Percentiles rank a stretch among this genome's conserved stretches.
phyloP scores from a whole-genome alignment of 1,139 yeast species.

The Nakaseomyces uthaithaninus region DNA sequence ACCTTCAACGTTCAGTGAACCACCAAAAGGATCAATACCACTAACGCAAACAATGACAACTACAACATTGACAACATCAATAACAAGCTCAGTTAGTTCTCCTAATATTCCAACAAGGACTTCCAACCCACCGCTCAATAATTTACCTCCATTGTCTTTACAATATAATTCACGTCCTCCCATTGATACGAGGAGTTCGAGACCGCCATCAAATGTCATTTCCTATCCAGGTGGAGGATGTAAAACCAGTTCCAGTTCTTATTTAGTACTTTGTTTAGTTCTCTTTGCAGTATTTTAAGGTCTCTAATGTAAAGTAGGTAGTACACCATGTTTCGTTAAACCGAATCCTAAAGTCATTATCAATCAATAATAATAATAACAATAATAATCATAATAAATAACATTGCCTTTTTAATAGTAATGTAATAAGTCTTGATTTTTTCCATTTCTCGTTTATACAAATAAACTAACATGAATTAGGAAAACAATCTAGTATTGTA shows the following conservation, averaged over 20 bases:
- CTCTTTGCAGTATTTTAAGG: background rate
- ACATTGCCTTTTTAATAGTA: no score
- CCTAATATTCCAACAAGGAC: background rate
- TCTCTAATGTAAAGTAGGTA: no score
- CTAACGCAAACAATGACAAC: background rate
- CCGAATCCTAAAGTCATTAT: no score
- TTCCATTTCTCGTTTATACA: no score
- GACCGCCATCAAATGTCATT: background rate
- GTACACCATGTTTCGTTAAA: no score
- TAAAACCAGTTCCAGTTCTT: background rate
- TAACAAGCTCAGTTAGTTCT: background rate
- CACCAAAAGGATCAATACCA: background rate
- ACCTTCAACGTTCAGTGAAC: background rate
- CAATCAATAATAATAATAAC: no score
- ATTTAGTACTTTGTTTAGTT: background rate
- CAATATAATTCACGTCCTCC: constrained; percentile 1
- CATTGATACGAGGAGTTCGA: constrained; percentile 1
- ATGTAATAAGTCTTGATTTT: no score
- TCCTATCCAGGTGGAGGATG: background rate
- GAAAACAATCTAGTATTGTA: no score
- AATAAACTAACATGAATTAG: no score
- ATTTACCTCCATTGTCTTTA: constrained; percentile 1
- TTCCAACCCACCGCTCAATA: background rate
- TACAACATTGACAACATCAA: background rate
- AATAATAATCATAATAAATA: no score